A percentile compares a stretch with the other conserved stretches of the same genome.
Evolutionary conservation across 768 basidiomycete species (phyloP).

Genomic region (Xerocomellus amylosporus): DNA sequence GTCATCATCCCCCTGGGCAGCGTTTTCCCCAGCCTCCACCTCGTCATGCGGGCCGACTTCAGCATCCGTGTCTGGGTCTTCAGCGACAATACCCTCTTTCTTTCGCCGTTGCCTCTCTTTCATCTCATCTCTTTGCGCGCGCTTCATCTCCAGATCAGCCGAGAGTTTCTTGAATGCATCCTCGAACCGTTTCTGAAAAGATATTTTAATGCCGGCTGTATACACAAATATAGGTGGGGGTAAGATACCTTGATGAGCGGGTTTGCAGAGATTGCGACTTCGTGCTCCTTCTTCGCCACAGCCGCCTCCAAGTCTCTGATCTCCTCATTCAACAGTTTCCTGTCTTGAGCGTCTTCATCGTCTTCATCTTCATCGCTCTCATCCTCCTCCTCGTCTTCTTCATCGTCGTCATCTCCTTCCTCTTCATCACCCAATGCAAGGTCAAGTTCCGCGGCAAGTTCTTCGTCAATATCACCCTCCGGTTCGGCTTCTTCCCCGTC

Average conservation of each 20-base stretch:
- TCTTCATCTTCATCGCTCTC: conserved; percentile 72
- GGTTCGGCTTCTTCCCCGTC: conserved; percentile 59
- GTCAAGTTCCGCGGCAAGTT: conserved; percentile 84
- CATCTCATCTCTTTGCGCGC: conserved; percentile 73
- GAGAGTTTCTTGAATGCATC: conserved; percentile 87
- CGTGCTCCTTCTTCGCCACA: conserved; percentile 78
- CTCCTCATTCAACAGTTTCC: conserved; percentile 82
- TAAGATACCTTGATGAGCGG: conserved; percentile 73
- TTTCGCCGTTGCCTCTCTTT: conserved; percentile 69
- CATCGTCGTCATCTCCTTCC: conserved; percentile 67
- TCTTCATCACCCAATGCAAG: conserved; percentile 70
- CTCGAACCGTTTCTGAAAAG: conserved; percentile 80
- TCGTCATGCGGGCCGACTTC: conserved; percentile 39
- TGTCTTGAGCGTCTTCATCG: conserved; percentile 74
- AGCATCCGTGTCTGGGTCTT: conserved; percentile 42
- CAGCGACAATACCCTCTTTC: conserved; percentile 58
- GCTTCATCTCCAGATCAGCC: conserved; percentile 82
- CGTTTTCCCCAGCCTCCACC: conserved; percentile 28
- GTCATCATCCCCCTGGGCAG: conserved; percentile 27
- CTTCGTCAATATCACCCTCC: conserved; percentile 84
- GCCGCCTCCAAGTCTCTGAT: conserved; percentile 87
- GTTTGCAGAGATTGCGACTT: conserved; percentile 81
- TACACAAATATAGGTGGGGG: not conserved
- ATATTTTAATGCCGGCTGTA: not conserved
- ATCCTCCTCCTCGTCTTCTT: conserved; percentile 46